Percentiles rank a stretch among this genome's conserved stretches.
Evolutionary conservation across 306 rosid genomes (phyloP).

Genomic region (Vigna hirtella): DNA sequence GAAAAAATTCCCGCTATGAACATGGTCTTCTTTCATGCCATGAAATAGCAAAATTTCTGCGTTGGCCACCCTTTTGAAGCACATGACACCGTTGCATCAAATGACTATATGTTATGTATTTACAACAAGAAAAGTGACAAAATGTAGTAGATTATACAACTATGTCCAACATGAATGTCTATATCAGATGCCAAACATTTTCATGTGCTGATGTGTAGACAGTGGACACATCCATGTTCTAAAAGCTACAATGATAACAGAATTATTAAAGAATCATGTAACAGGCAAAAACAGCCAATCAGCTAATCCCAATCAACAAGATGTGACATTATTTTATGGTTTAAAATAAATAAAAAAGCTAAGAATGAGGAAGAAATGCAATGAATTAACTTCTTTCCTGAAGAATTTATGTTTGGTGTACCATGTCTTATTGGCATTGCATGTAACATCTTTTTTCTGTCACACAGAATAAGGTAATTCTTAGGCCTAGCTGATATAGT

Average conservation of each 20-base stretch:
- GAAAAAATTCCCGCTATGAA: background rate
- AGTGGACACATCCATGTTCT: background rate
- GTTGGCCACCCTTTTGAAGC: background rate
- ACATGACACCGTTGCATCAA: background rate
- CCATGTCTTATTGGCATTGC: too few species aligned
- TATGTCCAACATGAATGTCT: constrained; percentile 10
- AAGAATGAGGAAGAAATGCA: too few species aligned
- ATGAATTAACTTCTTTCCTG: too few species aligned
- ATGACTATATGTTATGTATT: too few species aligned
- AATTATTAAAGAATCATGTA: constrained; percentile 22
- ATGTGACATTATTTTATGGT: constrained; percentile 1
- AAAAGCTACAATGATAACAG: constrained; percentile 1
- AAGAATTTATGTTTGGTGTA: too few species aligned
- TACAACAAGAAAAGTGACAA: too few species aligned
- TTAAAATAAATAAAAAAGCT: background rate
- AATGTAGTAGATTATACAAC: too few species aligned
- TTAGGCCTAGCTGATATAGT: too few species aligned
- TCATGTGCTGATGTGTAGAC: background rate
- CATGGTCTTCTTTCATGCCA: background rate
- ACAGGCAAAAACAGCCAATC: background rate
- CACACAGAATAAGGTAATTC: too few species aligned
- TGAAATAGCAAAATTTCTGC: background rate
- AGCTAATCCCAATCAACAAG: background rate
- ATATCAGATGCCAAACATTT: background rate
- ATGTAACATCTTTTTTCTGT: too few species aligned